phyloP scores from a whole-genome alignment of 345 rosid genomes.

The Viola odorata region DNA sequence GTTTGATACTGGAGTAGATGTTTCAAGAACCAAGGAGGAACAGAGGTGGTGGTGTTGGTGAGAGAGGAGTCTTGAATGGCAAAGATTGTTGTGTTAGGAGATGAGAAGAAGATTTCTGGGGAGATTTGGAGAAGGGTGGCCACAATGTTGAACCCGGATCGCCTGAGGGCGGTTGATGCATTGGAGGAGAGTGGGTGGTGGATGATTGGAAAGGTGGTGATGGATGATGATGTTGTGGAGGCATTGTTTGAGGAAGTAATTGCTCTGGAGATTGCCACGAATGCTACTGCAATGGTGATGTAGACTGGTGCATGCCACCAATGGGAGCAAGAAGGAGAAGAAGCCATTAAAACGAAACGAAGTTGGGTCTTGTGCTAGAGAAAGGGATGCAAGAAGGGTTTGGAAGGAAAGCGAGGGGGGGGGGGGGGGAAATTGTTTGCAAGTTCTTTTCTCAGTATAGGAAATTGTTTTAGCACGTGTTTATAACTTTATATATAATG shows the following conservation, averaged over 20 bases:
- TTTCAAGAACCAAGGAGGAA: slow-evolving; percentile 51
- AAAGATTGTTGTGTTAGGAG: slow-evolving; percentile 61
- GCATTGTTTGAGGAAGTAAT: slow-evolving; percentile 28
- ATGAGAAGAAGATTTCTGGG: slow-evolving; percentile 52
- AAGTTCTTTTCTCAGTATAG: no score
- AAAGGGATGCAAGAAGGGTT: no score
- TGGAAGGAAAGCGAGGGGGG: no score
- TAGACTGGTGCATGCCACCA: slow-evolving; percentile 56
- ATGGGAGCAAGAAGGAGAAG: slow-evolving; percentile 27
- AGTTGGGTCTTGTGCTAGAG: no score
- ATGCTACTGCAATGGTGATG: slow-evolving; percentile 54
- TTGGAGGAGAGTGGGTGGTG: slow-evolving; percentile 35
- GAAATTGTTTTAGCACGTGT: no score
- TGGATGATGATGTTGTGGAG: not conserved
- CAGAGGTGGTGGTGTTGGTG: slow-evolving; percentile 34
- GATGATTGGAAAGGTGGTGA: slow-evolving; percentile 14
- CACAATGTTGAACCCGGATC: slow-evolving; percentile 56
- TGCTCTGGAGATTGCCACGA: slow-evolving; percentile 59
- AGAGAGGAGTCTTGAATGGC: slow-evolving; percentile 63
- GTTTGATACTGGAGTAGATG: slow-evolving; percentile 68
- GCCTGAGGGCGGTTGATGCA: slow-evolving; percentile 49
- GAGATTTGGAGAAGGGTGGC: slow-evolving; percentile 54
- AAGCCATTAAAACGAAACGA: no score
- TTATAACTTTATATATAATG: no score
- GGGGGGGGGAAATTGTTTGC: no score